Evolutionary conservation across 805 yeast species (phyloP), one percentile per base, ranked within the genome.

Genomic region (Candida incommunis): DNA sequence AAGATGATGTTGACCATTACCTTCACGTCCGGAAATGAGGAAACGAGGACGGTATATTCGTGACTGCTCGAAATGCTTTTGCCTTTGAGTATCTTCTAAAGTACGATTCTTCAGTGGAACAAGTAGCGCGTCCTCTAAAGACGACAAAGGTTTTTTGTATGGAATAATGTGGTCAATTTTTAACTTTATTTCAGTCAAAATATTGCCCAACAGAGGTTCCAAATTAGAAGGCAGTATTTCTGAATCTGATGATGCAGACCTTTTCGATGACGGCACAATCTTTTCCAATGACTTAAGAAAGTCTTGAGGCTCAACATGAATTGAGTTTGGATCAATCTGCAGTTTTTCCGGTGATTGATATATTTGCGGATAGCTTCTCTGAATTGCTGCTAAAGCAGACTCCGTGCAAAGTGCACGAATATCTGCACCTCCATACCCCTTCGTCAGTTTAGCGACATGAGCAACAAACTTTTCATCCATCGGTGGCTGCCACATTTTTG

Each of bases 371-470:
- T 81, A 90, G 41, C 80, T 75, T 51, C 97, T 68, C 63, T 90
- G 96, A 35, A 92, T 90, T 55, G 95, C 80, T 55, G 82, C 80
- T 50, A 92, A 68, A 0, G 97, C 97, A 24, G 96, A 88, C 59
- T 92, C 98, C 0, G 97, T 90, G 60, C 97, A 87, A 24, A 92
- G 66, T 0, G 97, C 95, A 45, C 96, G 69, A 50, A 92, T 67
- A 61, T 92, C 98, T 2, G 98, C 97, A 67, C 98, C 98, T 41
- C 98, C 98, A 57, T 84, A 92, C 0, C 98, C 98, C 59, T 88
- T 90, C 0, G 98, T 90, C 46, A 85, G 64, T 20, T 70, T 69
- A 0, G 96, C 90, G 27, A 92, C 68, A 45, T 78, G 76, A 3
- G 70, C 69, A 7, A 85, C 54, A 51, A 92, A 82, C 3, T 58